Evolutionary conservation across 768 basidiomycete genomes (phyloP), one percentile per base, ranked within the genome.

Genomic region (Calvatia gigantea): DNA sequence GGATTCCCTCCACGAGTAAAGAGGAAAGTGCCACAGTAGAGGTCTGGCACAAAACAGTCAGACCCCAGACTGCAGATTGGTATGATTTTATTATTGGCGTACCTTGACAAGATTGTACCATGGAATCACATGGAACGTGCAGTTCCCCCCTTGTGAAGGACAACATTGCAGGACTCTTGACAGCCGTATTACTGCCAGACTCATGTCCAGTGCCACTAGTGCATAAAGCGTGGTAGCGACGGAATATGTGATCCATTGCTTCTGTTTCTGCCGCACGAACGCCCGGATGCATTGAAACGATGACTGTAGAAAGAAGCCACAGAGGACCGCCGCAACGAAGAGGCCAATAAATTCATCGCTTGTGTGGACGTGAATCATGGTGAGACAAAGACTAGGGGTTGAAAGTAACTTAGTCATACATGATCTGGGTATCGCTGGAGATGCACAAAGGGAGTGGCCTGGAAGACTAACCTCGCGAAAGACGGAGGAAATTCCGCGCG

Each of bases 291-390:
- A 52, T 6, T 29, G 6, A 25, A 42, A 32, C 29, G 44, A 11
- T 6, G 51, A 32, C 14, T 42, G 28, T 15, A 52, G 41, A 32
- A 33, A 52, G 23, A 42, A 19, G 6, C 41, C 51, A 17, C 44
- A 52, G 5, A 52, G 29, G n/a, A 43, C 21, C 3, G 28, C 39
- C 4, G 12, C 41, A 19, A 43, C 4, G 6, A 39, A 52, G 51
- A 52, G 28, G 23, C 51, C 15, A 19, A 43, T 32, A 32, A 52
- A 23, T 52, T 29, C 51, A 52, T 52, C 51, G 51, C 51, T 15
- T 21, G n/a, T 29, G 29, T 42, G 29, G 12, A 43, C 44, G 9
- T 48, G 11, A 11, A 17, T 19, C 46, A 48, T 48, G 31, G 8
- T 23, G 21, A 21, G 32, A 37, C 33, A 43, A 6, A 31, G 17